These are phyloP conservation scores for Penicillium maclennaniae DNA, from an alignment of 495 filamentous ascomycete genomes.

Conservation along the genomic window DNA sequence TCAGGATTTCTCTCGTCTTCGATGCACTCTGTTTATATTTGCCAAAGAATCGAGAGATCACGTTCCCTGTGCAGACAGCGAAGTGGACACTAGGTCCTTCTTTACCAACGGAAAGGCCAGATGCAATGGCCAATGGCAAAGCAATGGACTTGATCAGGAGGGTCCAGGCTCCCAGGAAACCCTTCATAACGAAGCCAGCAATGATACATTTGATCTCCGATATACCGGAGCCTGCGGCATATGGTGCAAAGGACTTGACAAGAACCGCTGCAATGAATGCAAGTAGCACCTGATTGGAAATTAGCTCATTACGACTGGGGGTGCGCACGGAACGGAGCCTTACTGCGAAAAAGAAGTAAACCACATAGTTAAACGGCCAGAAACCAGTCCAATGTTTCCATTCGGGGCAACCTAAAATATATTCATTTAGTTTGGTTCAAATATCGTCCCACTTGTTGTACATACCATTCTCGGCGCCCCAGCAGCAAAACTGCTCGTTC, in stretches of 20 bases:
- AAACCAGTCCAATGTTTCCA: constrained; percentile 88
- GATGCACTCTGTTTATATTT: constrained; percentile 92
- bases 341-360: constrained; percentile 90
- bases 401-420: constrained; percentile 65
- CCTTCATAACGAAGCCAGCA: constrained; percentile 99
- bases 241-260: constrained; percentile 92
- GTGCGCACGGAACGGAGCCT: constrained; percentile 9
- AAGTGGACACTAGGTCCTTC: constrained; percentile 98
- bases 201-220: constrained; percentile 99
- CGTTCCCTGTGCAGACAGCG: constrained; percentile 95
- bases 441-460: no score
- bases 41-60: constrained; percentile 87
- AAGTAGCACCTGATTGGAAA: constrained; percentile 62
- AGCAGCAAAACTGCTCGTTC: constrained; percentile 98
- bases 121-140: constrained; percentile 87
- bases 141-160: constrained; percentile 91
- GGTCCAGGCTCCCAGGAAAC: constrained; percentile 90
- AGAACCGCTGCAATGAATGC: constrained; percentile 77
- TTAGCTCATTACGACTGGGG: background rate
- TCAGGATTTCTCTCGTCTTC: constrained; percentile 92
- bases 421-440: background rate
- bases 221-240: constrained; percentile 95
- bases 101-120: constrained; percentile 92
- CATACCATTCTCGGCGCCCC: constrained; percentile 67
- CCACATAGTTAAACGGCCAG: constrained; percentile 73